phyloP scores from a whole-genome alignment of 495 filamentous ascomycete genomes.

The Tuber aestivum region DNA sequence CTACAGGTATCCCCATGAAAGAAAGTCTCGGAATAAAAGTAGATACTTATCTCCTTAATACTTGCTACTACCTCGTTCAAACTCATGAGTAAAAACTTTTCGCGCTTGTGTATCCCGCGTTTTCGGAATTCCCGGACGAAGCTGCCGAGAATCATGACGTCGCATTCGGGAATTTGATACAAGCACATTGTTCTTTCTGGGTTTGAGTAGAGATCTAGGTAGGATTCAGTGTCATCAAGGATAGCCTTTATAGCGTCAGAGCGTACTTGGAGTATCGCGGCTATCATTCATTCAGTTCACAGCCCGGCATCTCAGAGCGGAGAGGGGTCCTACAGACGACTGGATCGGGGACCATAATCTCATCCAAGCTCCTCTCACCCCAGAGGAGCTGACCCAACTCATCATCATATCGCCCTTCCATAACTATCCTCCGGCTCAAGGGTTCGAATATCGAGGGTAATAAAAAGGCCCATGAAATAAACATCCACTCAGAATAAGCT shows the following conservation, averaged over 20 bases:
- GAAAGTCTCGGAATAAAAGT: slow-evolving; percentile 12
- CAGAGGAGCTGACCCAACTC: background rate
- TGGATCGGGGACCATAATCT: slow-evolving; percentile 22
- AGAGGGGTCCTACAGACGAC: slow-evolving; percentile 18
- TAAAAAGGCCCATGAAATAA: slow-evolving; percentile 33
- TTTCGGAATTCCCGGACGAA: slow-evolving; percentile 24
- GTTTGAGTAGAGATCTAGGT: slow-evolving; percentile 16
- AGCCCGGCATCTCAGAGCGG: background rate
- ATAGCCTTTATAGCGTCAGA: slow-evolving; percentile 15
- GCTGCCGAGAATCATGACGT: slow-evolving; percentile 27
- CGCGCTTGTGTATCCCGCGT: slow-evolving; percentile 12
- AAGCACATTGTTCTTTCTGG: background rate
- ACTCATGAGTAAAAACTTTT: slow-evolving; percentile 22
- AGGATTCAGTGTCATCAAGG: slow-evolving; percentile 3
- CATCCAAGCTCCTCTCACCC: slow-evolving; percentile 14
- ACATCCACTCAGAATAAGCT: slow-evolving; percentile 32
- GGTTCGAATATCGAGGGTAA: slow-evolving; percentile 18
- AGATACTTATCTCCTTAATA: slow-evolving; percentile 19
- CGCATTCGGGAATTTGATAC: slow-evolving; percentile 11
- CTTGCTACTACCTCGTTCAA: slow-evolving; percentile 9
- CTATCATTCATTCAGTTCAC: background rate
- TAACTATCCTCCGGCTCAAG: slow-evolving; percentile 22
- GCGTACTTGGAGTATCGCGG: background rate
- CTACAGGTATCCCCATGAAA: slow-evolving; percentile 17
- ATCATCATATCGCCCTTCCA: slow-evolving; percentile 17